phyloP scores from a whole-genome alignment of 2,329 filamentous ascomycete genomes.

The Bipolaris sorokiniana region DNA sequence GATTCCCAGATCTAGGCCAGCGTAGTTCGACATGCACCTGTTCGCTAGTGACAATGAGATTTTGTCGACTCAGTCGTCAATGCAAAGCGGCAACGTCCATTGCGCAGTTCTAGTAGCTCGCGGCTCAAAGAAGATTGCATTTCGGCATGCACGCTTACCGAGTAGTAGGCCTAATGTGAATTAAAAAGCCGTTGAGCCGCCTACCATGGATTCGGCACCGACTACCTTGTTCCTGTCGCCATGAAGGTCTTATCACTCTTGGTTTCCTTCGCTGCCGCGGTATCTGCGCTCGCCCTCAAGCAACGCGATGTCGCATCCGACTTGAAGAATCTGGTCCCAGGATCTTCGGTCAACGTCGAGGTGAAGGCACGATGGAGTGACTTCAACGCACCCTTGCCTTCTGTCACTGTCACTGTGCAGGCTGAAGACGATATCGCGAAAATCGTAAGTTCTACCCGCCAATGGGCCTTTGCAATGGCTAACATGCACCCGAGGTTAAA shows the following conservation, averaged over 20 bases:
- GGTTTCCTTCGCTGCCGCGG: conserved; percentile 15
- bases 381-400: conserved; percentile 25
- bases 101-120: background rate
- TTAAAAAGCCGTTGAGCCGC: conserved; percentile 9
- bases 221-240: conserved; percentile 4
- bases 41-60: background rate
- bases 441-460: conserved; percentile 18
- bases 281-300: conserved; percentile 20
- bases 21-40: background rate
- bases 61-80: background rate
- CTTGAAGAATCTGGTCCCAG: conserved; percentile 19
- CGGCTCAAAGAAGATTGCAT: background rate
- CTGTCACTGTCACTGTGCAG: conserved; percentile 28
- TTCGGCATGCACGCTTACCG: conserved; percentile 1
- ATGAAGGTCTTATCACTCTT: conserved; percentile 24
- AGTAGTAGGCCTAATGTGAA: conserved; percentile 1
- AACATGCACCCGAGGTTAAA: conserved; percentile 25
- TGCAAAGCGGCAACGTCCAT: background rate
- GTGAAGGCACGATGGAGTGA: conserved; percentile 32
- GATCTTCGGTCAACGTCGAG: conserved; percentile 22
- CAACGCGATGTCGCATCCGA: conserved; percentile 20
- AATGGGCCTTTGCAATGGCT: background rate
- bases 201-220: conserved; percentile 8
- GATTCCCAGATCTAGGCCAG: conserved; percentile 1
- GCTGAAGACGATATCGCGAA: conserved; percentile 30